Evolutionary conservation across 305 asterid genomes (phyloP), one percentile per base, ranked within the genome.

Genomic region (Coffea humblotiana): DNA sequence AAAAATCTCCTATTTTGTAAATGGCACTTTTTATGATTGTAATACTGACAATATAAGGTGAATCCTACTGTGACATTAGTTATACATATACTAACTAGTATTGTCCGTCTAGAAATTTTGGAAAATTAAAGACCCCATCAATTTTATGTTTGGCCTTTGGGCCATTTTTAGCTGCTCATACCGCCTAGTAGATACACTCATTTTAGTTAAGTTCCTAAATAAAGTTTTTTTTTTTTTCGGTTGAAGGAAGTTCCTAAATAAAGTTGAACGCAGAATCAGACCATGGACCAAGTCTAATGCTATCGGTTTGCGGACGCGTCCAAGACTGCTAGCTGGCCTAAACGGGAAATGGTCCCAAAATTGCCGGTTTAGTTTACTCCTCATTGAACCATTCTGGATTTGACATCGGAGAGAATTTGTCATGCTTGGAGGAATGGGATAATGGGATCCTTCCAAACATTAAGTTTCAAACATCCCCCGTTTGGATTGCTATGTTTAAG

Each of bases 311-410:
- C 14, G 75, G 35, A 51, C 48, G 51, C 32, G 80, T 77, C 66
- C 80, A 48, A 77, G 45, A 49, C 25, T 32, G 48, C 35, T 25
- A 43, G 76, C 61, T 27, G 68, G 14, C 75, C 32, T 77, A 49
- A 67, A 35, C 25, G 12, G 64, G 56, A 49, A 77, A 21, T 67
- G 69, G 75, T 71, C 81, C 81, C 72, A 69, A 40, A 56, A 12
- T 76, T 48, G 19, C 51, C 2, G 21, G 54, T 72, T 72, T 49
- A 32, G 2, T 37, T 29, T 18, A 47, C 29, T 52, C 27, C 15
- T 61, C 61, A 15, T 49, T 51, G 29, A 51, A 54, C 29, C 13
- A 2, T 74, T 74, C 69, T n/a, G 56, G 43, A n/a, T 60, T 75
- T 75, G 69, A 37, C 56, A 40, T 40, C n/a, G 14, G 45, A 29